Conservation (phyloP, 371 early-diverging fungal genomes). For the Syncephalastrum contaminatum region DNA sequence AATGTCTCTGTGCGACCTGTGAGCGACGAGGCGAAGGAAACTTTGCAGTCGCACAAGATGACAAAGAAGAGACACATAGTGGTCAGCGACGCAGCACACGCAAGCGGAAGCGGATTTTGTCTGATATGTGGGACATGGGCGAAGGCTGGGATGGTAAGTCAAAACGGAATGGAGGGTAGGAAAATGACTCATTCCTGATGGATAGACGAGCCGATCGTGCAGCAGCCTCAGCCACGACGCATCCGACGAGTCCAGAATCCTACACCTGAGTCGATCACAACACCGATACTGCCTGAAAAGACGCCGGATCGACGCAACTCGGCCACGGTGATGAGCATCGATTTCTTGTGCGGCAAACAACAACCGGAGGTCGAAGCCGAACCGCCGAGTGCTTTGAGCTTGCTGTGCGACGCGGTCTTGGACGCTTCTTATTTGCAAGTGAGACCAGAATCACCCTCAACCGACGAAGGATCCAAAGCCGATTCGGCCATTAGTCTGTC, state of each 20-base stretch:
- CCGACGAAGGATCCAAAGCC: constrained; percentile 25
- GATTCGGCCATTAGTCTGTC: constrained; percentile 46
- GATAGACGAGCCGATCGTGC: too few relatives aligned
- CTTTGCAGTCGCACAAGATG: constrained; percentile 4
- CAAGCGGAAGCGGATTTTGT: too few relatives aligned
- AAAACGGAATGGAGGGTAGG: too few relatives aligned
- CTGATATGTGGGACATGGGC: too few relatives aligned
- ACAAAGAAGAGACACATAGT: neutral
- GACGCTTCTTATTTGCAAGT: constrained; percentile 29
- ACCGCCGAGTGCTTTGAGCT: constrained; percentile 27
- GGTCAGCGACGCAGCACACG: too few relatives aligned
- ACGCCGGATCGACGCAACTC: constrained; percentile 6
- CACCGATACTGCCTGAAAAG: too few relatives aligned
- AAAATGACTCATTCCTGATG: too few relatives aligned
- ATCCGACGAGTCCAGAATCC: too few relatives aligned
- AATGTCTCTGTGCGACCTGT: constrained; percentile 88
- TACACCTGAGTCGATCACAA: too few relatives aligned
- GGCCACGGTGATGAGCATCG: constrained; percentile 40
- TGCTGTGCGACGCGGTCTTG: constrained; percentile 39
- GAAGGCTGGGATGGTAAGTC: too few relatives aligned
- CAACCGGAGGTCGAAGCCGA: constrained; percentile 6
- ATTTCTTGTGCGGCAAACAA: constrained; percentile 35
- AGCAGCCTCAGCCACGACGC: too few relatives aligned
- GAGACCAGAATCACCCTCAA: constrained; percentile 11
- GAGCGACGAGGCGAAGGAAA: constrained; percentile 39